Percentiles rank a stretch among this genome's conserved stretches.
Evolutionary conservation across 495 filamentous ascomycete species (phyloP).

Genomic region (Trichoderma erinaceum): DNA sequence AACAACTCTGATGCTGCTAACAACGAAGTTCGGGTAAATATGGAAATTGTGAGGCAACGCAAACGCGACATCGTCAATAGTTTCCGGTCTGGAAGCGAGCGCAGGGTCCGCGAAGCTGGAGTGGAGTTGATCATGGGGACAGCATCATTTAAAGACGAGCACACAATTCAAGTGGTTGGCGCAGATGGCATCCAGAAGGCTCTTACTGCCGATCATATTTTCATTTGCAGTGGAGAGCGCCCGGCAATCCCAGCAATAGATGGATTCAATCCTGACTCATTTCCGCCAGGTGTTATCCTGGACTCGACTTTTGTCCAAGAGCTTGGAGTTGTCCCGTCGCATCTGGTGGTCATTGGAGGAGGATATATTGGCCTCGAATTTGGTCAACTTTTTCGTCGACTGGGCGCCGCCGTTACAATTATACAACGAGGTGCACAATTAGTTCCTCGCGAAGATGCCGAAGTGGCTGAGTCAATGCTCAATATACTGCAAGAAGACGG

Average conservation of each 20-base stretch:
- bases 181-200: constrained; percentile 23
- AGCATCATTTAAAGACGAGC: constrained; percentile 33
- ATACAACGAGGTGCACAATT: constrained; percentile 38
- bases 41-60: constrained; percentile 42
- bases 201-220: constrained; percentile 35
- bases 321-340: constrained; percentile 38
- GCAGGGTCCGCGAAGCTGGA: constrained; percentile 29
- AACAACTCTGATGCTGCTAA: neutral
- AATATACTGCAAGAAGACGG: constrained; percentile 39
- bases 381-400: constrained; percentile 43
- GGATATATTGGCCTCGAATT: constrained; percentile 48
- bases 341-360: constrained; percentile 45
- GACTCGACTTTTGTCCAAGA: constrained; percentile 45
- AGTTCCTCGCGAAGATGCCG: constrained; percentile 37
- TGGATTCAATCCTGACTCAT: constrained; percentile 26
- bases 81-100: constrained; percentile 42
- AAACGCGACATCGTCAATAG: constrained; percentile 48
- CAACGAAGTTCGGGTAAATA: constrained; percentile 32
- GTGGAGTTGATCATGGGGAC: constrained; percentile 43
- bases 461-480: constrained; percentile 32
- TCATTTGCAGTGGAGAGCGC: constrained; percentile 43
- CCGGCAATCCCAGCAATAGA: constrained; percentile 30
- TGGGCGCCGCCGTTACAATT: constrained; percentile 42
- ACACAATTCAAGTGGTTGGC: constrained; percentile 28
- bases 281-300: constrained; percentile 29